Evolutionary conservation across 352 stramenopile genomes (phyloP), one percentile per base, ranked within the genome.

Genomic region (Globisporangium abappressorium): DNA sequence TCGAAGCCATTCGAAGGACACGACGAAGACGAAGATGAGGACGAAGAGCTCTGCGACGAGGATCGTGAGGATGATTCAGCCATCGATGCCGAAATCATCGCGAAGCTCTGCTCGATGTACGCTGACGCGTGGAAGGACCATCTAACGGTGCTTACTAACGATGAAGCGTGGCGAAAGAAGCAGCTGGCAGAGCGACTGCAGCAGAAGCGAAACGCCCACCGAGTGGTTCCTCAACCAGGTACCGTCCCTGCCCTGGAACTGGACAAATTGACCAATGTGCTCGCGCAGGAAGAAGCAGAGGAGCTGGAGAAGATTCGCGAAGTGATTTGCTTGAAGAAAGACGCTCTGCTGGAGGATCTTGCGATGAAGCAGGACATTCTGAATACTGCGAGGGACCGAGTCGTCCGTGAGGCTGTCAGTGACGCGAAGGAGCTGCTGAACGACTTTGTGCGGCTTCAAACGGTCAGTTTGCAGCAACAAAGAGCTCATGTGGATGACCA

Each of bases 361-460:
- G 72, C 82, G 2, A 78, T 68, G 36, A 70, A 76, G 8, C 73
- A 84, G 51, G 76, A 80, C n/a, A 64, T 75, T 26, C 81, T 82
- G 66, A 76, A 84, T 12, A 49, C 60, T 46, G 51, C 53, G 9
- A 62, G 65, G 15, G 59, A 81, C 11, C 20, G 18, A 30, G 55
- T 22, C 8, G 12, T 61, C 55, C 12, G 18, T 30, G 55, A 28
- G 7, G 30, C 55, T 47, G 30, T 61, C 8, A n/a, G 20, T 46
- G 30, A 20, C 11, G 15, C 55, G 18, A 46, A 46, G 30, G 8
- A 24, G 55, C 30, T 61, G 28, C 20, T 61, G 30, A 24, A 43
- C 18, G 55, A 46, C 55, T 61, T 61, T 47, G 55, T 28, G 2
- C 15, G 30, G 1, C 55, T 61, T 18, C 55, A 61, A 46, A 41